Conservation (phyloP, 257 asterid species). For the Solanum rostratum region DNA sequence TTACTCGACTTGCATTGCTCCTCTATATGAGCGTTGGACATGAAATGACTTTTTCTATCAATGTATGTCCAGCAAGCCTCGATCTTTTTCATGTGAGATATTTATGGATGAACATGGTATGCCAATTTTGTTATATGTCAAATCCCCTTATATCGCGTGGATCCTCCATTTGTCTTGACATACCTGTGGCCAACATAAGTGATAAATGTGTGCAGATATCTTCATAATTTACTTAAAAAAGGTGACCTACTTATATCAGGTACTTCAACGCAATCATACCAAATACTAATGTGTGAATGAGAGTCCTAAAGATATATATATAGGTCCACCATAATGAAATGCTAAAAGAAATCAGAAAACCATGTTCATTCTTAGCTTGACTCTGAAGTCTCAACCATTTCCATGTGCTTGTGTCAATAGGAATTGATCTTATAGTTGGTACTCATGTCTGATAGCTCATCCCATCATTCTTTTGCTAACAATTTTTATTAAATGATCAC, state of each 20-base stretch:
- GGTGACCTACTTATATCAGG: not conserved
- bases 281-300: not conserved
- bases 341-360: not conserved
- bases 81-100: not conserved
- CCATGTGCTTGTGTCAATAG: not conserved
- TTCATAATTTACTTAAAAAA: not conserved
- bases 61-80: not conserved
- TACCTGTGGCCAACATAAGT: not conserved
- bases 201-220: not conserved
- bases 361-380: not conserved
- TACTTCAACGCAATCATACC: not conserved
- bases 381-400: not conserved
- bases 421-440: not conserved
- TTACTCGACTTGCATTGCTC: not conserved
- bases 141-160: not conserved
- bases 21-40: not conserved
- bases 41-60: not conserved
- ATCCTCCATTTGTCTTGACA: not conserved
- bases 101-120: not conserved
- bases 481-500: not conserved
- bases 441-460: not conserved
- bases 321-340: not conserved
- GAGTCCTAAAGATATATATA: too few species aligned
- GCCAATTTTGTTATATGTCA: not conserved
- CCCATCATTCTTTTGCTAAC: not conserved